A percentile compares a stretch with the other conserved stretches of the same genome.
Evolutionary conservation across 1,139 yeast species (phyloP).

Genomic region (Hyphopichia buzzinii): DNA sequence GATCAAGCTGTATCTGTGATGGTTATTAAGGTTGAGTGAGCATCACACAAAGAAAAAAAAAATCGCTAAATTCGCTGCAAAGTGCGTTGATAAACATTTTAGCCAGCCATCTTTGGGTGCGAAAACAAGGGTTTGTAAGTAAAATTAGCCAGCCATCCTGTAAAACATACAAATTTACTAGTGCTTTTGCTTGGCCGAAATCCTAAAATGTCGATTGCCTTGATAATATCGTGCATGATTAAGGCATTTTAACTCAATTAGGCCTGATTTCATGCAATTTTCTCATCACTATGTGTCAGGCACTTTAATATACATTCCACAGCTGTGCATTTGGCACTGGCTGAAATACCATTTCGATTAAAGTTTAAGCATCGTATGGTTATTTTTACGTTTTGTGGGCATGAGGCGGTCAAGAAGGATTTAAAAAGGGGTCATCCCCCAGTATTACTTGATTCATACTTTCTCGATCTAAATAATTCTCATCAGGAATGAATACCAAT

Average conservation of each 20-base stretch:
- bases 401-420: neutral
- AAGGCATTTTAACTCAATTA: neutral
- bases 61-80: too few species aligned
- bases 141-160: neutral
- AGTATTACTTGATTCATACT: neutral
- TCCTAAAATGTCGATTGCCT: neutral
- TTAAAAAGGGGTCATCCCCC: neutral
- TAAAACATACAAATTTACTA: neutral
- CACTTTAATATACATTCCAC: neutral
- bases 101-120: neutral
- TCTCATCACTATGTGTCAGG: neutral
- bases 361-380: neutral
- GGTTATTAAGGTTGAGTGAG: too few species aligned
- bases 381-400: neutral
- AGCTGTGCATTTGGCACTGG: neutral
- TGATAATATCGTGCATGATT: neutral
- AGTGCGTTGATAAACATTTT: too few species aligned
- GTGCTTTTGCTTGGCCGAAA: neutral
- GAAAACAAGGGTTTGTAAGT: neutral
- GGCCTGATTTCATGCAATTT: neutral
- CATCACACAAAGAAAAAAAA: too few species aligned
- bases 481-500: too few species aligned
- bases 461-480: neutral
- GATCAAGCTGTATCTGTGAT: too few species aligned
- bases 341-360: neutral